A percentile compares a stretch with the other conserved stretches of the same genome.
Conservation (phyloP, 1,284 basidiomycete genomes). For the Trichosporon sp. region DNA sequence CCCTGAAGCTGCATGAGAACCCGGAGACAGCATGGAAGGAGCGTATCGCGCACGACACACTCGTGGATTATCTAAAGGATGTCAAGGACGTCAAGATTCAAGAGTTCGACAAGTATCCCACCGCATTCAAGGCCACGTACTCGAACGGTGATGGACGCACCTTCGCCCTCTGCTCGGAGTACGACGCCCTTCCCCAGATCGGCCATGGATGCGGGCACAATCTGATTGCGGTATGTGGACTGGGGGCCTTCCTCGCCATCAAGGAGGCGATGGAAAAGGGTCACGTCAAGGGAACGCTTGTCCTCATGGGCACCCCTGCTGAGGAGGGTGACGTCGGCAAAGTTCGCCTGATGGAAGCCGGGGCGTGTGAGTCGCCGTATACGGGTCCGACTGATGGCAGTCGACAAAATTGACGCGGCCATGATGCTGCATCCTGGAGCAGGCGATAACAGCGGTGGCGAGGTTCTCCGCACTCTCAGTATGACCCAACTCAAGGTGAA, state of each 20-base stretch:
- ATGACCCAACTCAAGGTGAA: conserved; percentile 16
- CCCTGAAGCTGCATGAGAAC: conserved; percentile 23
- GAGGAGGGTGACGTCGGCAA: conserved; percentile 9
- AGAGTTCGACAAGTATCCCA: conserved; percentile 47
- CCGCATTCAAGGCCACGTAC: conserved; percentile 27
- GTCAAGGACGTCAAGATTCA: conserved; percentile 56
- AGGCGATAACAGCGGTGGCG: background rate
- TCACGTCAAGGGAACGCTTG: conserved; percentile 64
- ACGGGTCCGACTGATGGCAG: conserved; percentile 2
- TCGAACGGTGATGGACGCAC: conserved; percentile 24
- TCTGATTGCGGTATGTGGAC: conserved; percentile 44
- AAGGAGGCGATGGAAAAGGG: conserved; percentile 42
- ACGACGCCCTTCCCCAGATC: conserved; percentile 20
- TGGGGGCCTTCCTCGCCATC: conserved; percentile 39
- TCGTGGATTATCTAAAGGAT: conserved; percentile 56
- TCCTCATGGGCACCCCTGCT: conserved; percentile 63
- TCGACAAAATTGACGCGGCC: conserved; percentile 28
- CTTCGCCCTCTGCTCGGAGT: conserved; percentile 33
- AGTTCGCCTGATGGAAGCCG: conserved; percentile 55
- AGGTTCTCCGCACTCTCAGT: background rate
- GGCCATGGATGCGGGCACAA: conserved; percentile 58
- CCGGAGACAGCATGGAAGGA: conserved; percentile 32
- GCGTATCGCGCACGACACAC: conserved; percentile 56
- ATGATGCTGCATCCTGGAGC: conserved; percentile 11
- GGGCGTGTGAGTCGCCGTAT: conserved; percentile 9